Evolutionary conservation across 257 asterid genomes (phyloP), one percentile per base, ranked within the genome.

Genomic region (Buddleja alternifolia): DNA sequence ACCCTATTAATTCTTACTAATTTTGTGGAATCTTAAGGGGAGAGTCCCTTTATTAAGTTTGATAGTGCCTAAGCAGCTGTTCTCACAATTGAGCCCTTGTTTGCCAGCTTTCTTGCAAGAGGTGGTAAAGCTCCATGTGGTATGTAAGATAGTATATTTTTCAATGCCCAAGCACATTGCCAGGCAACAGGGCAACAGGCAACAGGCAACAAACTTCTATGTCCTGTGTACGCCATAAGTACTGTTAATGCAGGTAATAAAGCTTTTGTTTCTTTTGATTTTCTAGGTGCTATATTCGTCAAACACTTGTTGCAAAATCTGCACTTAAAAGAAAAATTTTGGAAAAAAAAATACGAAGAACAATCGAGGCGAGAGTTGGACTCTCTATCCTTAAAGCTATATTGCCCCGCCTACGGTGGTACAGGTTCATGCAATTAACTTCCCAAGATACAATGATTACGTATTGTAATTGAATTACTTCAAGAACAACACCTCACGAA

Each of bases 31-130:
- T 96, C 97, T 84, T 63, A 82, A 44, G 92, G 67, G 53, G 83
- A 83, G 25, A 96, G 99, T 67, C 97, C 99, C 99, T 91, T 94
- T 36, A 94, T 92, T 73, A 94, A 85, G 84, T 94, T 94, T 39
- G 99, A 94, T 63, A 94, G 77, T 51, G 97, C 97, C 99, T 97
- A 94, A 47, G 97, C 97, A 85, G 99, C 97, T 42, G 99, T 94
- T 84, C 96, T 85, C 84, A 94, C 97, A 25, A 96, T 91, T 69
- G 99, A 87, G 24, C 97, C 95, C 88, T 85, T 94, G 84, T 83
- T 76, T 11, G 96, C 92, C 53, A 89, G 83, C 97, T 91, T 87
- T 81, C 94, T 87, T 66, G 97, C 93, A 69, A 94, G 96, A 67
- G 91, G 90, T 44, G 69, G 89, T 73, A 94, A 82, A 68, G 96